Percentiles rank a stretch among this genome's conserved stretches.
Evolutionary conservation across 2,329 filamentous ascomycete species (phyloP).

Genomic region (Metarhizium guizhouense): DNA sequence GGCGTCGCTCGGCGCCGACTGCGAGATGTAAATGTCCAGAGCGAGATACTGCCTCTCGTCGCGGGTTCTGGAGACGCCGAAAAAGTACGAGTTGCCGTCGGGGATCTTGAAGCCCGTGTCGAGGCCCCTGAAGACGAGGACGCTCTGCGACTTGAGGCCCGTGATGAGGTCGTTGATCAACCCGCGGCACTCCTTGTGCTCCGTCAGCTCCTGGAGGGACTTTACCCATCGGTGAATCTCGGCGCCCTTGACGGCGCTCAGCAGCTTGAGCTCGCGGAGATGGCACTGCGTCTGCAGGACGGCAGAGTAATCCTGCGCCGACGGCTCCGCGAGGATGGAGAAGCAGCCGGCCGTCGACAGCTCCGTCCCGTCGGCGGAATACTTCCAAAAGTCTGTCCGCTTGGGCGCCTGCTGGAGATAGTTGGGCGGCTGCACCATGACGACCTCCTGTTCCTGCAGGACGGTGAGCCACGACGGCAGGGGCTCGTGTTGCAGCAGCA

Average conservation of each 20-base stretch:
- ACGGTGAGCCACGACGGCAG: background rate
- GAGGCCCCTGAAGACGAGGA: conserved; percentile 24
- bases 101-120: conserved; percentile 25
- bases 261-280: conserved; percentile 21
- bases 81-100: conserved; percentile 21
- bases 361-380: conserved; percentile 16
- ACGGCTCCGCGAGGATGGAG: conserved; percentile 19
- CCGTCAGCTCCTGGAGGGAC: conserved; percentile 12
- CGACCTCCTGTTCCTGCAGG: conserved; percentile 10
- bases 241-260: conserved; percentile 18
- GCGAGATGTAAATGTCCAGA: conserved; percentile 27
- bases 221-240: conserved; percentile 18
- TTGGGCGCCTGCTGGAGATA: conserved; percentile 15
- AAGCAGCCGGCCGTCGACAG: conserved; percentile 21
- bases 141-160: conserved; percentile 15
- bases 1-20: conserved; percentile 20
- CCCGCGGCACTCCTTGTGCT: conserved; percentile 9
- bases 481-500: background rate
- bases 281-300: conserved; percentile 22
- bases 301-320: conserved; percentile 18
- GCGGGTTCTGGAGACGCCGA: conserved; percentile 20
- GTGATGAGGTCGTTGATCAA: conserved; percentile 18
- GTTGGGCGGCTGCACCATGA: conserved; percentile 11
- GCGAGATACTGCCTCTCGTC: conserved; percentile 5
- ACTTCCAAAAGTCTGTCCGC: conserved; percentile 22